Conservation (phyloP, 106 monocot genomes). For the Xerophyta viscosa region DNA sequence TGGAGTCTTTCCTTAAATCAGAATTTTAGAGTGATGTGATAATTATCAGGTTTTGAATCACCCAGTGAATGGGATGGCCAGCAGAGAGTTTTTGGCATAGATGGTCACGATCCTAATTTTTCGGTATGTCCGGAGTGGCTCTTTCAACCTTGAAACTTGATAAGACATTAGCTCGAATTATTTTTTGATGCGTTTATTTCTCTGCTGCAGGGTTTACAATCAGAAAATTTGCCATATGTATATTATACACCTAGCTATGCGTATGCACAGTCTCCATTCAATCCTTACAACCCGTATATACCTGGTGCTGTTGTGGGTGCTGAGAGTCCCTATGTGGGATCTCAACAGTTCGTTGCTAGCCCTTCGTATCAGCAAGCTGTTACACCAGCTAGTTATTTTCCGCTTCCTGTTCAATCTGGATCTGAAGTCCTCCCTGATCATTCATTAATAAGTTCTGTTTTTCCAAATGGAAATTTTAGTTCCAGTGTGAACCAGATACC, state of each 20-base stretch:
- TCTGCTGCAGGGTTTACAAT: slow-evolving; percentile 47
- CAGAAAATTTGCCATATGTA: slow-evolving; percentile 46
- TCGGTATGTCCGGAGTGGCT: slow-evolving; percentile 14
- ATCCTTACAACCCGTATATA: slow-evolving; percentile 56
- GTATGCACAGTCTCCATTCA: slow-evolving; percentile 48
- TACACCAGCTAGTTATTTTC: slow-evolving; percentile 36
- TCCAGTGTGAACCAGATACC: slow-evolving; percentile 17
- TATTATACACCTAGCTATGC: slow-evolving; percentile 69
- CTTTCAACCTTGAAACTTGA: neutral
- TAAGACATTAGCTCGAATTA: neutral
- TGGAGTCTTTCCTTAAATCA: no score
- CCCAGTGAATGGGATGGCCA: slow-evolving; percentile 55
- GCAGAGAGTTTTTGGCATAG: slow-evolving; percentile 38
- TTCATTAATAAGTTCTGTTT: slow-evolving; percentile 7
- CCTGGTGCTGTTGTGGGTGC: no score
- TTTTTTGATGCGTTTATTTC: neutral
- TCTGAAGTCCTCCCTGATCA: slow-evolving; percentile 16
- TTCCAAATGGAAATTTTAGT: slow-evolving; percentile 10
- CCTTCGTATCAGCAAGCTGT: slow-evolving; percentile 27
- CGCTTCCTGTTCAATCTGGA: slow-evolving; percentile 29
- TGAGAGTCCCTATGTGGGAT: slow-evolving; percentile 35
- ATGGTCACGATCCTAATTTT: slow-evolving; percentile 59
- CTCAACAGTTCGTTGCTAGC: slow-evolving; percentile 36
- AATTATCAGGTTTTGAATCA: slow-evolving; percentile 60
- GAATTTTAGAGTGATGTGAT: no score